phyloP scores from a whole-genome alignment of 176 grass and related monocot species.

The Zea mays region DNA sequence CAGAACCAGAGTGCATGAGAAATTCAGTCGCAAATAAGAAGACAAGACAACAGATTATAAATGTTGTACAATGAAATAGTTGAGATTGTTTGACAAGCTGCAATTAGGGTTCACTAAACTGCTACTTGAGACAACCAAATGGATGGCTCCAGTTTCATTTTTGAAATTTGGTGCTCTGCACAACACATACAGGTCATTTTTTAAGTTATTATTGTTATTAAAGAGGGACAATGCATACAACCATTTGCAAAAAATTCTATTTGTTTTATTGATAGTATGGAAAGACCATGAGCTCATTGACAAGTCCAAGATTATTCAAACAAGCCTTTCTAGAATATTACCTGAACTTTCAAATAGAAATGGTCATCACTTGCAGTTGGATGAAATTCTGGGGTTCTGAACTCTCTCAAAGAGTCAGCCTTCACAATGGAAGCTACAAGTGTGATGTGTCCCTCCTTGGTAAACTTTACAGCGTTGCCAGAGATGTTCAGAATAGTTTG shows the following conservation, averaged over 20 bases:
- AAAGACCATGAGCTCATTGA: constrained; percentile 2
- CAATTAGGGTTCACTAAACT: not conserved
- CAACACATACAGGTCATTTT: not conserved
- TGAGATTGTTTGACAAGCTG: not conserved
- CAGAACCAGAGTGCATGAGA: not conserved
- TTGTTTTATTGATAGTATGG: constrained; percentile 15
- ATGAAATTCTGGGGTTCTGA: constrained; percentile 72
- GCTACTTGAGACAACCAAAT: not conserved
- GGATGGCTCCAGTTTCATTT: not conserved
- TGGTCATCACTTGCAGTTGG: constrained; percentile 64
- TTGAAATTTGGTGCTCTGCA: not conserved
- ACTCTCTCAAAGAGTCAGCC: constrained; percentile 74
- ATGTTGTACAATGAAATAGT: not conserved
- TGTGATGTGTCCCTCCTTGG: constrained; percentile 88
- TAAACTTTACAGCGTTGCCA: constrained; percentile 96
- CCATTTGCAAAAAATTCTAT: constrained; percentile 11
- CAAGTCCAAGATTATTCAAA: constrained; percentile 16
- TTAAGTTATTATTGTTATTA: not conserved
- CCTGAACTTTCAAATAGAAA: constrained; percentile 95
- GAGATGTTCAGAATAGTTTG: constrained; percentile 91
- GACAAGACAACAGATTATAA: no score
- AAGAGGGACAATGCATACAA: not conserved
- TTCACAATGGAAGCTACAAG: constrained; percentile 72
- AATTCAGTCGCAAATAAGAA: not conserved
- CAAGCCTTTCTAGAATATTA: constrained; percentile 43